Evolutionary conservation across 2,329 filamentous ascomycete genomes (phyloP), one percentile per base, ranked within the genome.

Genomic region (Epichloe bromicola): DNA sequence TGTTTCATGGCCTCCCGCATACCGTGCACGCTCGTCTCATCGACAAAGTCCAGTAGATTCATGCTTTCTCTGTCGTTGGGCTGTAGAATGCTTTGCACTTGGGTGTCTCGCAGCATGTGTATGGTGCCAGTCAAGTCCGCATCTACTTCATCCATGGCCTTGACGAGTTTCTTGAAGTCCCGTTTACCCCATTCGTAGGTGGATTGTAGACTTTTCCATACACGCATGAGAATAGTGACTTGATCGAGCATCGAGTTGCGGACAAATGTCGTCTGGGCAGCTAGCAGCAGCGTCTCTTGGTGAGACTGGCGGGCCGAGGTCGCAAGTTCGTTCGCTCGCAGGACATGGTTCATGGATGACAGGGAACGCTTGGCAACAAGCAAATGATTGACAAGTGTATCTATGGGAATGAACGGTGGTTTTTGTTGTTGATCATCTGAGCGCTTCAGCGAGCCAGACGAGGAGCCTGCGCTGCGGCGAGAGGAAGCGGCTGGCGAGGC

Each of bases 301-400:
- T 95, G 75, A 36, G 87, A 79, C 34, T 76, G 72, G 36, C 88
- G 83, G 4, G 89, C 88, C 14, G 79, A 74, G 19, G 80, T 88
- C 43, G 93, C 85, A 51, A 96, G 82, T 61, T 94, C 86, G 63
- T 93, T 90, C 57, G 89, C 90, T 53, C 87, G 86, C 63, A 87
- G 83, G 48, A 96, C 88, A 54, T 86, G 82, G 41, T 76, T 80
- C 65, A 94, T 89, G 11, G 88, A 88, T 15, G 86, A 86, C 4
- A 97, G 77, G 1, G 90, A 90, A 43, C 88, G 82, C 65, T 96
- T 96, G 8, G 91, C 86, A 33, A 85, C 83, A 40, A 96, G 80
- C 37, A 96, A 83, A 68, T 95, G 83, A 49, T 82, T 79, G 51
- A 96, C 86, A 42, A 97, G 80, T 23, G 80, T 82, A 59, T 95